A percentile compares a stretch with the other conserved stretches of the same genome.
phyloP scores from a whole-genome alignment of 1,284 basidiomycete genomes.

The Trichosporon asahii region DNA sequence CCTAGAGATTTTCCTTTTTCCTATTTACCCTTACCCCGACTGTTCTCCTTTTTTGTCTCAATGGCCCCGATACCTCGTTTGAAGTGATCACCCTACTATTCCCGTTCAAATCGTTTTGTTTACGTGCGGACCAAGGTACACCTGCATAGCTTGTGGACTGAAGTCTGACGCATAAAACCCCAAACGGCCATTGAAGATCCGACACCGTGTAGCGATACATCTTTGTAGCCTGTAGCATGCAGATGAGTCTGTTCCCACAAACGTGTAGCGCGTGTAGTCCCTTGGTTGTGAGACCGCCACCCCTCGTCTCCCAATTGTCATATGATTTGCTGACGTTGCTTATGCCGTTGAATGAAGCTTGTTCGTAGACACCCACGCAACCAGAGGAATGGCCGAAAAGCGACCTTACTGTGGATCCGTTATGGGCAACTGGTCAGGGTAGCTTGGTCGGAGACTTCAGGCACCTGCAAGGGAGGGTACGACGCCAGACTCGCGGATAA shows the following conservation, averaged over 20 bases:
- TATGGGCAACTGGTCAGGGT: neutral
- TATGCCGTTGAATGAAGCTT: neutral
- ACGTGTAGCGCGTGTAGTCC: neutral
- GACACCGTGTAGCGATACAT: slow-evolving; percentile 22
- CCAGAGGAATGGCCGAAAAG: slow-evolving; percentile 1
- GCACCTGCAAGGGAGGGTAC: neutral
- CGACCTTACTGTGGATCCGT: neutral
- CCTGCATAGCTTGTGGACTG: neutral
- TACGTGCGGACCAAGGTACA: neutral
- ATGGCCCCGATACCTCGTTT: neutral
- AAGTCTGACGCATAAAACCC: neutral
- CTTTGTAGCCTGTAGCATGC: slow-evolving; percentile 23
- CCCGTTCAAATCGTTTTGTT: neutral
- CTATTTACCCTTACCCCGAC: neutral
- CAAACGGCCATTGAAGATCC: neutral
- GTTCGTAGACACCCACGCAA: slow-evolving; percentile 1
- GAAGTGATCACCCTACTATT: slow-evolving; percentile 9
- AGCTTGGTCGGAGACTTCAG: neutral
- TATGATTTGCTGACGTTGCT: neutral
- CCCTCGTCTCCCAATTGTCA: neutral
- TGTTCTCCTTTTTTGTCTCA: neutral
- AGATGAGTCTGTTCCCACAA: slow-evolving; percentile 1
- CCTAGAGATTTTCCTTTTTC: neutral
- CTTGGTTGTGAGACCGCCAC: neutral
- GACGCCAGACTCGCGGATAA: neutral